These are phyloP conservation scores for Dionaea muscipula DNA, from an alignment of 179 eudicot species.

Conservation along the genomic window DNA sequence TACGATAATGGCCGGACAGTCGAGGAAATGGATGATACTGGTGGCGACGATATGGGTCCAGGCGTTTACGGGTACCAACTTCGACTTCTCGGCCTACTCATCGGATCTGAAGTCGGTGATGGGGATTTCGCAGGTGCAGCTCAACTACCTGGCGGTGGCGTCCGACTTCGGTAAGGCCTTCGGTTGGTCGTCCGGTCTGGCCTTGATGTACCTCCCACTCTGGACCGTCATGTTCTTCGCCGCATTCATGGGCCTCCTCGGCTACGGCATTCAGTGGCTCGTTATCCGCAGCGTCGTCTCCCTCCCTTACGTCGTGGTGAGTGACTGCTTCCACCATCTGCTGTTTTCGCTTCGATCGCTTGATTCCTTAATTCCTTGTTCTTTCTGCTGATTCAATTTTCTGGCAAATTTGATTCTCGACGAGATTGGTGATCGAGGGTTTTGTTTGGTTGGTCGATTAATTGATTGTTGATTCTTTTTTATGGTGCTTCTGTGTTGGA, in stretches of 20 bases:
- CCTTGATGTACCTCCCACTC: conserved; percentile 47
- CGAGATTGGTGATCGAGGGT: no score
- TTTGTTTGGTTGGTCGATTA: no score
- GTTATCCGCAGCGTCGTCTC: conserved; percentile 29
- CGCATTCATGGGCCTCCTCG: conserved; percentile 53
- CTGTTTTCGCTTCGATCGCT: no score
- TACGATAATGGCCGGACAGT: conserved; percentile 41
- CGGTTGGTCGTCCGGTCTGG: conserved; percentile 85
- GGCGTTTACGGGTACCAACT: conserved; percentile 83
- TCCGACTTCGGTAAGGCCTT: conserved; percentile 76
- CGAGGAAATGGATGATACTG: conserved; percentile 70
- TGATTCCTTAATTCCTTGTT: no score
- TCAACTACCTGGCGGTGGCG: conserved; percentile 73
- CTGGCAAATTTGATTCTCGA: no score
- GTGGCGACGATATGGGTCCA: conserved; percentile 79
- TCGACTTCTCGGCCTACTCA: conserved; percentile 84
- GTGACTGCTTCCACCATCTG: no score
- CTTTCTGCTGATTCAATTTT: no score
- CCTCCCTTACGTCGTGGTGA: conserved; percentile 62
- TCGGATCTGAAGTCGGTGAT: conserved; percentile 47
- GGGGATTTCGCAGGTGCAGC: conserved; percentile 62
- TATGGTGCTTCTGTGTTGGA: no score
- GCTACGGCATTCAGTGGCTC: conserved; percentile 76
- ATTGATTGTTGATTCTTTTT: no score
- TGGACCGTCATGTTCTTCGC: conserved; percentile 54